Base-by-base conservation (phyloP, 1,284 basidiomycete genomes). In the Mycena sp. region DNA sequence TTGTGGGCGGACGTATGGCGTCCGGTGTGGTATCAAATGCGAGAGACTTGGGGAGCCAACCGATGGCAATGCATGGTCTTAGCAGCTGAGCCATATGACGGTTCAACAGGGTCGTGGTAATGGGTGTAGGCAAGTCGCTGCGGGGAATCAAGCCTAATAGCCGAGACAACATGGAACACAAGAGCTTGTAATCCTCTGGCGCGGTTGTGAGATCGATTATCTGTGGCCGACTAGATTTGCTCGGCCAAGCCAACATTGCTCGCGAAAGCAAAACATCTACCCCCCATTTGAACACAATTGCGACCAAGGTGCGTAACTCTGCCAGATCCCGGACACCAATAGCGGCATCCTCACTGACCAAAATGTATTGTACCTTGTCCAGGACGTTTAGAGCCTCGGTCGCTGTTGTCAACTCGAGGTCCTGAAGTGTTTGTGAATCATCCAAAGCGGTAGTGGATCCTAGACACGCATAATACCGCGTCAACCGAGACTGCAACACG, bases 211-310 rank as follows among this genome's bases (percentile, higher is more conserved):
- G 70, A 57, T 86, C 81, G 32, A 83, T 78, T 25, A 85, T 78
- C 17, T 62, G 67, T 19, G 56, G 65, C 1, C 71, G 53, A 7
- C 69, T 35, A 5, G 73, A 46, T 49, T 73, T 77, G 48, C 71
- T 74, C 6, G 83, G 80, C 77, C 84, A 86, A 6, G 80, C 74
- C 37, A 78, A 73, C 9, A 77, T 70, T 17, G 87, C 73, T 57
- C 77, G 79, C 12, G 72, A 68, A 29, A 89, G 78, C 9, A 88
- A 71, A 6, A 84, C 84, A 19, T 87, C 83, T 4, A 85, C 72
- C 6, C 85, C 87, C 91, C 91, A 92, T 67, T 86, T 88, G 72
- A 93, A 90, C 21, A 83, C 74, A 58, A 93, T 81, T 14, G 89
- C 85, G 10, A 90, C 71, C 25, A 92, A 78, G 0, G 87, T 89